phyloP scores from a whole-genome alignment of 1,139 yeast species.

The Saccharomyces hybrid region DNA sequence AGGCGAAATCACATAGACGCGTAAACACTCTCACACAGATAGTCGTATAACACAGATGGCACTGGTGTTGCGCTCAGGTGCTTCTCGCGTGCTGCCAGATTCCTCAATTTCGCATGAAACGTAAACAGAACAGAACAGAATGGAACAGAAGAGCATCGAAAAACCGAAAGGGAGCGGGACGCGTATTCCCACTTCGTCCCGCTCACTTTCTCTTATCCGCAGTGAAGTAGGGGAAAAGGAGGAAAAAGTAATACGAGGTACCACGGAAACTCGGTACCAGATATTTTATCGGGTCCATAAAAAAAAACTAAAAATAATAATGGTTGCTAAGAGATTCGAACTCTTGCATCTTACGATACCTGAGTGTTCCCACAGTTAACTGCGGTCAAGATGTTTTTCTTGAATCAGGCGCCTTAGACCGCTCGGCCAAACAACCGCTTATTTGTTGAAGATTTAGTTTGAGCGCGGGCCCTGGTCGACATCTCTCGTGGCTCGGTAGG shows the following conservation, averaged over 20 bases:
- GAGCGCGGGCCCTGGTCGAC: not conserved
- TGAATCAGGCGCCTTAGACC: slow-evolving; percentile 9
- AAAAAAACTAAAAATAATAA: not conserved
- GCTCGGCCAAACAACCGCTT: slow-evolving; percentile 7
- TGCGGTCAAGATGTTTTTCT: slow-evolving; percentile 10
- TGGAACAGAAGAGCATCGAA: not conserved
- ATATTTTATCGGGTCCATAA: not conserved
- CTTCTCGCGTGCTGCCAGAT: not conserved
- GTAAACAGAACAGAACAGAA: not conserved
- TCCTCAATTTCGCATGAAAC: not conserved
- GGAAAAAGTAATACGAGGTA: not conserved
- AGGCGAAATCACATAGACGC: not conserved
- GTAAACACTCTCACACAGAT: not conserved
- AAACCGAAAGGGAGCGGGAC: not conserved
- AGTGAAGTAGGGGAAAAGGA: not conserved
- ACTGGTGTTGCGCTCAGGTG: not conserved
- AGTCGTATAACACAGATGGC: not conserved
- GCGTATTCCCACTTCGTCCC: not conserved
- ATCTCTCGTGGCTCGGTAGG: too few species aligned
- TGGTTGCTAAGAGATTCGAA: slow-evolving; percentile 9
- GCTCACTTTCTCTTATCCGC: not conserved
- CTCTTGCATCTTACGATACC: slow-evolving; percentile 11
- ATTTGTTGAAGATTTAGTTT: not conserved
- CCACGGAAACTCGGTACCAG: not conserved
- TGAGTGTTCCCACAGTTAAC: slow-evolving; percentile 7